Conservation (phyloP, 1,284 basidiomycete species). For the Apiotrichum montevideense region DNA sequence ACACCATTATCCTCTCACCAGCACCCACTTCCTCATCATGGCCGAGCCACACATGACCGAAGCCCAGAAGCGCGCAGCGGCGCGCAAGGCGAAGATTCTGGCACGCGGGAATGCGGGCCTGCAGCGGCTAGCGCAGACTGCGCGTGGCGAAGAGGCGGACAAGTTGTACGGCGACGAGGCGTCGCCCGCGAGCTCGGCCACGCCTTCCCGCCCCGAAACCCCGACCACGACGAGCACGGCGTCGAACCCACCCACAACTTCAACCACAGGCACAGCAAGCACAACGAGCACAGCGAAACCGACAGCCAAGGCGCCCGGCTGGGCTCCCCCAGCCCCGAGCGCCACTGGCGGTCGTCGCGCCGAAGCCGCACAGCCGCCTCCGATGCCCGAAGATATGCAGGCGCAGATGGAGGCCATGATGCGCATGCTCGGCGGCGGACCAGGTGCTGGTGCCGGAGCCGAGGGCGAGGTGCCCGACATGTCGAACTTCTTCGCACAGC, state of each 20-base stretch:
- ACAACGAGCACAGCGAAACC: no score
- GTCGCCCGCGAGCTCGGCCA: background rate
- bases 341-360: background rate
- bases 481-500: constrained; percentile 25
- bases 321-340: background rate
- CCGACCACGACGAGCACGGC: background rate
- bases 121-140: constrained; percentile 43
- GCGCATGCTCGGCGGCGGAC: constrained; percentile 27
- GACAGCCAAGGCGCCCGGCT: background rate
- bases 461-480: constrained; percentile 28
- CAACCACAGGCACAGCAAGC: no score
- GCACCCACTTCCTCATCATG: constrained; percentile 11
- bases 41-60: constrained; percentile 28
- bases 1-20: no score
- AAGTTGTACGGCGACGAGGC: constrained; percentile 37
- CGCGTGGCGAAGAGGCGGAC: constrained; percentile 43
- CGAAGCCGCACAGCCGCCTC: background rate
- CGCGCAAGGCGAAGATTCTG: constrained; percentile 46
- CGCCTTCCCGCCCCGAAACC: background rate
- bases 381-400: constrained; percentile 17
- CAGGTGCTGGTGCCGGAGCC: constrained; percentile 8
- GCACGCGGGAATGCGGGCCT: constrained; percentile 45
- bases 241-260: no score
- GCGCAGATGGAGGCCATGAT: constrained; percentile 37
- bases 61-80: constrained; percentile 41